Percentiles rank a stretch among this genome's conserved stretches.
Conservation (phyloP, 2,329 filamentous ascomycete genomes). For the Keithomyces neogunnii region DNA sequence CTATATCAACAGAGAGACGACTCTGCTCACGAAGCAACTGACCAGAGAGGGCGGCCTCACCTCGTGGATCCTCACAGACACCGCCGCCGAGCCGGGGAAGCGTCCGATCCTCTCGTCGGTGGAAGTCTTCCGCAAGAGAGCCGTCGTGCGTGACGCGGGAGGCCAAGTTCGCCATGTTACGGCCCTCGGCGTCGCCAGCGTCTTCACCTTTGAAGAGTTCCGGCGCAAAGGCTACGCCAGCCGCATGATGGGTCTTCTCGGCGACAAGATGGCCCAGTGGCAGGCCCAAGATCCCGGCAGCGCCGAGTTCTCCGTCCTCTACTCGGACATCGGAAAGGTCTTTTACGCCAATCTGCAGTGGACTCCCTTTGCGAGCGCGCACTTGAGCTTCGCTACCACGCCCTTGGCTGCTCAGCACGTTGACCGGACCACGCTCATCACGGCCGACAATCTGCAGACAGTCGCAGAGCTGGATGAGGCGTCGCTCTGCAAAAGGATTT, state of each 20-base stretch:
- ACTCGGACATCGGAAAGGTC: constrained; percentile 74
- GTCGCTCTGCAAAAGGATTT: constrained; percentile 48
- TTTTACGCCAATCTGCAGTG: constrained; percentile 77
- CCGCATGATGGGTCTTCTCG: constrained; percentile 64
- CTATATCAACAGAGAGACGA: constrained; percentile 52
- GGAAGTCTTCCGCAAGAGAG: constrained; percentile 54
- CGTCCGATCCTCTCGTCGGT: constrained; percentile 54
- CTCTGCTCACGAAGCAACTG: constrained; percentile 49
- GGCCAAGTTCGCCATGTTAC: constrained; percentile 40
- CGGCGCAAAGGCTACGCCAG: constrained; percentile 69
- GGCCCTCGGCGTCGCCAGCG: constrained; percentile 69
- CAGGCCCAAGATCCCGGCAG: constrained; percentile 21
- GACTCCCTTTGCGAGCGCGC: constrained; percentile 63
- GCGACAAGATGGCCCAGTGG: constrained; percentile 24
- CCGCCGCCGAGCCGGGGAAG: constrained; percentile 22
- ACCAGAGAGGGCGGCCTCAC: constrained; percentile 49
- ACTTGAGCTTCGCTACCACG: constrained; percentile 50
- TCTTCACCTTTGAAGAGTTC: constrained; percentile 63
- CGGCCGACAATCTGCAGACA: constrained; percentile 49
- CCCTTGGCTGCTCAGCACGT: constrained; percentile 17
- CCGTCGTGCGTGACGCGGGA: constrained; percentile 33
- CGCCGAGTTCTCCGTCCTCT: constrained; percentile 65
- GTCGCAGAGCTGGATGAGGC: constrained; percentile 58
- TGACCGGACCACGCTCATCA: constrained; percentile 34
- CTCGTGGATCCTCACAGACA: constrained; percentile 53